Base-by-base conservation (phyloP, 1,284 basidiomycete genomes). In the Neolentinus lepideus region DNA sequence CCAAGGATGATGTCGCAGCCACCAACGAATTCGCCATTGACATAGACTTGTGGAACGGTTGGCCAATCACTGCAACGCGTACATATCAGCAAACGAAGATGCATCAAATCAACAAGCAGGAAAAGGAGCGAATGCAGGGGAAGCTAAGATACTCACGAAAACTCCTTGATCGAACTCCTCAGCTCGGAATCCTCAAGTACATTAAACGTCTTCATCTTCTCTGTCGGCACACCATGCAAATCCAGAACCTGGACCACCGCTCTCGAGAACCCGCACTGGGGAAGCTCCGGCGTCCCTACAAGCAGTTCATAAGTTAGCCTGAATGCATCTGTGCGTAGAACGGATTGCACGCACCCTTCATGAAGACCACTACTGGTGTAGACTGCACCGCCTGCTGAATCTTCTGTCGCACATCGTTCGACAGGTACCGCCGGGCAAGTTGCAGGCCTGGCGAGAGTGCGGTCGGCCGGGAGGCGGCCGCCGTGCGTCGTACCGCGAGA, bases 31-130 rank as follows among this genome's bases (percentile, higher is more conserved):
- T 98, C 94, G 25, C 95, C 94, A 57, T 92, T 86, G 43, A 98
- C 79, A 67, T 97, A 99, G 9, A 99, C 74, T 70, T 99, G 96
- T 11, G 97, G 97, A 61, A 99, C 89, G 19, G 96, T 99, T 16
- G 96, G 96, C 96, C 96, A 99, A 66, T 95, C 92, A 50, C 93
- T 96, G 65, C 8, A 50, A 11, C 16, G 6, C 4, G 22, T 8
- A 27, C 9, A 11, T n/a, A n/a, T 26, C 6, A 50, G 22, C 16
- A 46, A 29, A 47, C 45, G 45, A 10, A 11, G 9, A 25, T 19
- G 19, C 19, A 25, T 10, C 45, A 47, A 9, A 19, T 19, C 24
- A 16, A 21, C 45, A 19, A 19, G 21, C 24, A 25, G 8, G 24
- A 47, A 19, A 47, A 47, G 45, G n/a, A n/a, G n/a, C n/a, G n/a